Evolutionary conservation across 176 grass and related monocot genomes (phyloP), one percentile per base, ranked within the genome.

Genomic region (Musa beccarii): DNA sequence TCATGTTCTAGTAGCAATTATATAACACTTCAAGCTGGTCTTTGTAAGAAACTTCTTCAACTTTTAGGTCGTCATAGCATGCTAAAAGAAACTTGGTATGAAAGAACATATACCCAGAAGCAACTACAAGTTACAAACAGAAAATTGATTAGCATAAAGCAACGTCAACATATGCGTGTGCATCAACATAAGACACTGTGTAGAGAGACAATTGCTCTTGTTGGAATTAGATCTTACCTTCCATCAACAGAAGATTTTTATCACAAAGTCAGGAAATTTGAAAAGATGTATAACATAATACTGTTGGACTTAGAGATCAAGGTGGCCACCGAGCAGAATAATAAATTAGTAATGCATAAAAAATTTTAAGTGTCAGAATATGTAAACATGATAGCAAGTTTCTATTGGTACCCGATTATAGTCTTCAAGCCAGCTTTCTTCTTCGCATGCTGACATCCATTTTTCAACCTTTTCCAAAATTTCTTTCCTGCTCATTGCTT

Each of bases 381-480:
- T 82, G 6, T 34, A 62, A 52, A 84, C n/a, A 14, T 55, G 72
- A 81, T 50, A n/a, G 34, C 16, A 11, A 23, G 53, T 29, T 24
- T 54, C 55, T 63, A 26, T 29, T 68, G 72, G 56, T 85, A 98
- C 94, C 94, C 79, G 84, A 70, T 78, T 93, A 57, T 91, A 98
- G 82, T 98, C 90, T 79, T 98, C 90, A 87, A 93, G 90, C 94
- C 94, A 98, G 82, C 84, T 98, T 80, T 98, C 94, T 79, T 98
- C 94, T 82, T 98, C 94, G 76, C 94, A 98, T 61, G 90, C 88
- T 84, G 75, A 74, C 84, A 98, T 87, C 90, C 90, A 98, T 79
- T 80, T 91, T 63, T 91, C 86, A 79, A 98, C 82, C 79, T 88
- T 93, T 73, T 98, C 94, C 66, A 98, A 67, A 78, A 98, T 98